Conservation (phyloP, 352 stramenopile genomes). For the Pythium diclinum region DNA sequence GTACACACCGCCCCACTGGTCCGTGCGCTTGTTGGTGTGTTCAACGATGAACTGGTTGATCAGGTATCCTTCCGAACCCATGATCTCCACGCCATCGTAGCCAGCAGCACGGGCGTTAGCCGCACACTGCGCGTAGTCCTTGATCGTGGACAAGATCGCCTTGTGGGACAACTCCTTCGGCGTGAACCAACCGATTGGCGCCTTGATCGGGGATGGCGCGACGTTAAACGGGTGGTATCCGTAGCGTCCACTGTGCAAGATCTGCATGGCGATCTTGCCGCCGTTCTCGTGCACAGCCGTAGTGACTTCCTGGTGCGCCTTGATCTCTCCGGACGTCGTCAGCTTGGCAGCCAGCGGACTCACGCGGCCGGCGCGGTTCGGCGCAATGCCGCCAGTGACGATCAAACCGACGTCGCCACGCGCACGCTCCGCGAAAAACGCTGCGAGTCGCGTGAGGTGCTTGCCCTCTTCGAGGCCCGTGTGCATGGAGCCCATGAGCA, state of each 20-base stretch:
- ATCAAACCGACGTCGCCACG: conserved; percentile 93
- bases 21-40: conserved; percentile 93
- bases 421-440: conserved; percentile 94
- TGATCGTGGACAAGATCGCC: conserved; percentile 90
- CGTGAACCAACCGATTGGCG: conserved; percentile 92
- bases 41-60: conserved; percentile 98
- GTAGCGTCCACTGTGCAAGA: conserved; percentile 94
- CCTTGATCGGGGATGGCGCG: conserved; percentile 90
- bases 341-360: conserved; percentile 94
- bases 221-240: conserved; percentile 96
- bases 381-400: conserved; percentile 92
- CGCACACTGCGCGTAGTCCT: conserved; percentile 91
- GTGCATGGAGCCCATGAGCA: conserved; percentile 93
- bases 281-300: conserved; percentile 88
- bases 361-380: conserved; percentile 92
- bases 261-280: conserved; percentile 90
- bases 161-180: conserved; percentile 78
- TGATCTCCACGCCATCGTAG: conserved; percentile 98
- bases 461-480: conserved; percentile 87
- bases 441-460: conserved; percentile 81
- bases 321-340: conserved; percentile 85
- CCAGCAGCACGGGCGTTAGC: conserved; percentile 85
- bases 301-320: conserved; percentile 92
- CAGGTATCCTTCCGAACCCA: conserved; percentile 98
- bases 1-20: conserved; percentile 94